These are phyloP conservation scores for Pisolithus sp. DNA, from an alignment of 768 basidiomycete genomes.

Conservation along the genomic window DNA sequence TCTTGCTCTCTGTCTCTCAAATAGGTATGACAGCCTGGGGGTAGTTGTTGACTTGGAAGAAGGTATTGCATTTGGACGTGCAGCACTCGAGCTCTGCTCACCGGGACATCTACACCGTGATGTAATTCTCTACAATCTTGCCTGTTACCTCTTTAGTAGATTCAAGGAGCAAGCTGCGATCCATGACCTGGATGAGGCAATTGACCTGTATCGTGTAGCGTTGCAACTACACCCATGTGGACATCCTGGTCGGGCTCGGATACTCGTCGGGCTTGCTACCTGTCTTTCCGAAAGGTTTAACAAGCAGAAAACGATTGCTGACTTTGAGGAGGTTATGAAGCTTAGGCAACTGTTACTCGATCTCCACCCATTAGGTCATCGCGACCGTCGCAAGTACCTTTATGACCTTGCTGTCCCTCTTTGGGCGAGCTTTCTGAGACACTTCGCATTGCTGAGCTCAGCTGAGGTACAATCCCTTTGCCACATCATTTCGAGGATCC, in stretches of 20 bases:
- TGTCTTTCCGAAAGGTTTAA: background rate
- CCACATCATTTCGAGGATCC: too few species aligned
- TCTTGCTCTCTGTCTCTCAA: background rate
- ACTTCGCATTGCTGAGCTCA: background rate
- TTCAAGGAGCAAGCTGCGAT: background rate
- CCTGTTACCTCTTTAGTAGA: background rate
- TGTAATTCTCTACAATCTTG: background rate
- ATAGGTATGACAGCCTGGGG: background rate
- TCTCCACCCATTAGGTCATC: background rate
- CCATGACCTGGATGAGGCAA: background rate
- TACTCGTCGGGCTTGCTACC: background rate
- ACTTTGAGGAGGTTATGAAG: background rate
- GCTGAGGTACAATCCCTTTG: background rate
- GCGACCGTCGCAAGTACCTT: background rate
- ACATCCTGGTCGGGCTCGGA: background rate
- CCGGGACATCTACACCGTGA: background rate
- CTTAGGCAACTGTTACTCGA: background rate
- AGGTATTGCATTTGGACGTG: background rate
- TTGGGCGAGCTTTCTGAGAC: background rate
- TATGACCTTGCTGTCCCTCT: background rate
- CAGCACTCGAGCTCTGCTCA: background rate
- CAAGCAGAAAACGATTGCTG: background rate
- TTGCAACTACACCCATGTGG: background rate
- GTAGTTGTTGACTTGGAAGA: background rate
- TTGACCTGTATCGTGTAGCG: background rate